Evolutionary conservation across 495 filamentous ascomycete species (phyloP), one percentile per base, ranked within the genome.

Genomic region (Lasiosphaeris hirsuta): DNA sequence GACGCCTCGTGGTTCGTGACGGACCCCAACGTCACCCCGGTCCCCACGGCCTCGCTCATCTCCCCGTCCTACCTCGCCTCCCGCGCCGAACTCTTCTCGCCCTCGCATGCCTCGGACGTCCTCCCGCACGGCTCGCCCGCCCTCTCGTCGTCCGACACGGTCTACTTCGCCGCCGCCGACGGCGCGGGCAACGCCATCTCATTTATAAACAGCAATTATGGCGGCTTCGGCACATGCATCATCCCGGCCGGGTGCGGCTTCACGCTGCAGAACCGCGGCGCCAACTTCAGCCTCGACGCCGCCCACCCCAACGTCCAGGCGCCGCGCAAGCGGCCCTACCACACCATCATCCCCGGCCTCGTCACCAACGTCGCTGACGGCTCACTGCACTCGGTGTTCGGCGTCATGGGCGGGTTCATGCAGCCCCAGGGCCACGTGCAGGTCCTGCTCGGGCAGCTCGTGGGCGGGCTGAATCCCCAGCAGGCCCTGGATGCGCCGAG

Each of bases 391-490:
- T 84, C 83, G 39, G 90, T 96, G 0, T 96, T 90, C 61, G 95
- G 94, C 45, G 92, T 96, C 47, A 97, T 97, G 94, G 94, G 94
- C 58, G 94, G 94, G 35, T 96, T 92, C 72, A 97, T 98, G 95
- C 94, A 98, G 76, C 94, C 94, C 0, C 94, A 97, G 75, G 94
- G 94, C 9, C 94, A 98, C 66, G 90, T 97, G 11, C 94, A 98
- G 71, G 90, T 97, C 2, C 73, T 98, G 50, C 79, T 97, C 7
- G 96, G 96, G 56, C 90, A 95, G 84, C 71, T 96, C 3, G 85
- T 88, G 0, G 96, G 94, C 68, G 84, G 85, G n/a, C 79, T 89
- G 63, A 86, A 83, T 54, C 90, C 92, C 33, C 94, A 98, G 77
- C 85, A 87, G 35, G 93, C 95, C 43, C 78, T 98, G 3, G 94